Evolutionary conservation across 345 rosid species (phyloP), one percentile per base, ranked within the genome.

Genomic region (Rhodomyrtus tomentosa): DNA sequence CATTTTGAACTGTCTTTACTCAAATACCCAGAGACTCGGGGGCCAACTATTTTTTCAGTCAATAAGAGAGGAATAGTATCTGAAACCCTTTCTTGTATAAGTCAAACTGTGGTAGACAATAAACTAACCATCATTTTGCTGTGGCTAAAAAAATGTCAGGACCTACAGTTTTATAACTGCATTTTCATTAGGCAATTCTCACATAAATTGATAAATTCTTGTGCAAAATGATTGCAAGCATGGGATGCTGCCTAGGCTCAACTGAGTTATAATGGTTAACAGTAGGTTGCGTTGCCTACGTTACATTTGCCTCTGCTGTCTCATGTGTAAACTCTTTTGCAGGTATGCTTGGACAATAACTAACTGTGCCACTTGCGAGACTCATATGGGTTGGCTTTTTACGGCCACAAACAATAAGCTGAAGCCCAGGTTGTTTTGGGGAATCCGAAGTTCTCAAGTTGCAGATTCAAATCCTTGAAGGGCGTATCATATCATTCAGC

Each of bases 371-470:
- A 84, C 84, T 10, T 95, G 98, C 55, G 93, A 91, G 87, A 86
- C 87, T 24, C 96, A 89, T 81, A 87, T 94, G 90, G 99, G 99
- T 29, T 97, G 99, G 99, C 94, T 91, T 82, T 97, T 93, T 85
- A 94, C 98, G 6, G 95, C 98, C 10, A 94, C 92, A 18, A 92
- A 90, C 82, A 87, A 86, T 53, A 92, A 89, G 84, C 80, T 96
- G 93, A 94, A 91, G 92, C 99, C 99, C 62, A 88, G 84, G 81
- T 93, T 92, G 15, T 97, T 97, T 83, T 95, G 99, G 98, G 99
- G 95, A 45, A 91, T 95, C 81, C 92, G 98, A 14, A 91, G 95
- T 90, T 88, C 96, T 81, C 94, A 92, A 85, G 96, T 97, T 82
- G 93, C 91, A 3, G 95, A 93, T 87, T 68, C 79, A 18, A 68